These are phyloP conservation scores for Annulohypoxylon stygium DNA, from an alignment of 495 filamentous ascomycete species.

Conservation along the genomic window DNA sequence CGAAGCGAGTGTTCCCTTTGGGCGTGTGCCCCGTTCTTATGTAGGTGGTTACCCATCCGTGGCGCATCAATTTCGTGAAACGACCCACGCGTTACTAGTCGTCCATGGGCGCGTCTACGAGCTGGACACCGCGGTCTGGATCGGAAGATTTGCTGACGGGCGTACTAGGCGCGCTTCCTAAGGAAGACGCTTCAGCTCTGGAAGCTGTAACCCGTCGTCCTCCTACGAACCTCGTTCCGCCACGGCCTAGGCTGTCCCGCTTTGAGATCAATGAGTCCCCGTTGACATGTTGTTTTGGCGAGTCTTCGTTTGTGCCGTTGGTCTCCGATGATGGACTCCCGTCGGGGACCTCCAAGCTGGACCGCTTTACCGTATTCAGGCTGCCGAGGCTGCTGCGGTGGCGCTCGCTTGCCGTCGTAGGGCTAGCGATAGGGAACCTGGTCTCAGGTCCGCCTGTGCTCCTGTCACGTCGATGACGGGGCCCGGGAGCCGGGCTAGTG, in stretches of 20 bases:
- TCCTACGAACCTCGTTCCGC: constrained; percentile 58
- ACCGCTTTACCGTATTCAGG: constrained; percentile 54
- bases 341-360: constrained; percentile 63
- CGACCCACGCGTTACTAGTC: constrained; percentile 65
- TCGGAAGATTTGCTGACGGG: constrained; percentile 47
- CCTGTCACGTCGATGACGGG: constrained; percentile 78
- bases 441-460: constrained; percentile 83
- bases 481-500: constrained; percentile 78
- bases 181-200: constrained; percentile 34
- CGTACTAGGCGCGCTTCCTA: constrained; percentile 44
- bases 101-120: constrained; percentile 89
- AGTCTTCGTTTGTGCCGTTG: constrained; percentile 60
- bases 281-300: constrained; percentile 54
- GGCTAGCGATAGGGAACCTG: constrained; percentile 87
- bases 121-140: constrained; percentile 71
- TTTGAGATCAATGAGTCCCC: constrained; percentile 57
- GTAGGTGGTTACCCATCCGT: neutral
- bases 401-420: constrained; percentile 65
- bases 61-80: constrained; percentile 1
- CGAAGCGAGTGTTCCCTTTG: neutral
- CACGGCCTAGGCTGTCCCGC: constrained; percentile 65
- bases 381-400: constrained; percentile 59
- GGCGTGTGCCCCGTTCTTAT: neutral
- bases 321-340: constrained; percentile 54
- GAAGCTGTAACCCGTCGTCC: constrained; percentile 56